phyloP scores from a whole-genome alignment of 768 basidiomycete genomes.

The Lactarius quietus region DNA sequence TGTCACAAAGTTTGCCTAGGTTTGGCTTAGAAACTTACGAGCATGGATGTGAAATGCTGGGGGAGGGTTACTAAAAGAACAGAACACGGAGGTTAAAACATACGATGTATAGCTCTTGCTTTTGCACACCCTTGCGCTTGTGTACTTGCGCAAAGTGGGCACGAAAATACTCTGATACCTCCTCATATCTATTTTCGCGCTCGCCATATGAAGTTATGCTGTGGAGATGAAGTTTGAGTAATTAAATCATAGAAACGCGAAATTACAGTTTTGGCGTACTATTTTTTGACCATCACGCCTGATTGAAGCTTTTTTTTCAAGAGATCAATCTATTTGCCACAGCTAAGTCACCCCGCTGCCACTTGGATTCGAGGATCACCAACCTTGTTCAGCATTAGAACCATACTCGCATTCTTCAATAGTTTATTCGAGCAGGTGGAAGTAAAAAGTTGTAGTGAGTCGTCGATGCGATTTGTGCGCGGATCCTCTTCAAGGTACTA shows the following conservation, averaged over 20 bases:
- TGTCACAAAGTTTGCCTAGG: background rate
- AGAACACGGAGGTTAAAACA: constrained; percentile 33
- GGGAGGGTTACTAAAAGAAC: constrained; percentile 4
- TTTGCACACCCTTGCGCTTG: constrained; percentile 54
- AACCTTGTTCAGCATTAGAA: constrained; percentile 64
- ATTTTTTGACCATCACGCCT: constrained; percentile 72
- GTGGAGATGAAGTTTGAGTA: constrained; percentile 8
- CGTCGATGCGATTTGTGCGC: constrained; percentile 79
- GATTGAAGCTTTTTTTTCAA: constrained; percentile 65
- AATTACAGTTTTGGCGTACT: constrained; percentile 46
- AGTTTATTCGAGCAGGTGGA: constrained; percentile 80
- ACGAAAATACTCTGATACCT: constrained; percentile 75
- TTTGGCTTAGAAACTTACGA: constrained; percentile 37
- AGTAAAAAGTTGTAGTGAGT: constrained; percentile 84
- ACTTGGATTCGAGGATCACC: constrained; percentile 46
- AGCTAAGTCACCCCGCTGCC: constrained; percentile 12
- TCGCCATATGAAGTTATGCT: constrained; percentile 79
- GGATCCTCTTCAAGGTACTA: constrained; percentile 88
- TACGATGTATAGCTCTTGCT: constrained; percentile 62
- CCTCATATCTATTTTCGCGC: constrained; percentile 65
- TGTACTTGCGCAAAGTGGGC: constrained; percentile 80
- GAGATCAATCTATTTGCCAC: constrained; percentile 73
- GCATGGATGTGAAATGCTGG: constrained; percentile 71
- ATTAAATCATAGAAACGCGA: background rate
- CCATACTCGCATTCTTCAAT: constrained; percentile 53